Evolutionary conservation across 2,329 filamentous ascomycete genomes (phyloP), one percentile per base, ranked within the genome.

Genomic region (Teratosphaeriaceae sp.): DNA sequence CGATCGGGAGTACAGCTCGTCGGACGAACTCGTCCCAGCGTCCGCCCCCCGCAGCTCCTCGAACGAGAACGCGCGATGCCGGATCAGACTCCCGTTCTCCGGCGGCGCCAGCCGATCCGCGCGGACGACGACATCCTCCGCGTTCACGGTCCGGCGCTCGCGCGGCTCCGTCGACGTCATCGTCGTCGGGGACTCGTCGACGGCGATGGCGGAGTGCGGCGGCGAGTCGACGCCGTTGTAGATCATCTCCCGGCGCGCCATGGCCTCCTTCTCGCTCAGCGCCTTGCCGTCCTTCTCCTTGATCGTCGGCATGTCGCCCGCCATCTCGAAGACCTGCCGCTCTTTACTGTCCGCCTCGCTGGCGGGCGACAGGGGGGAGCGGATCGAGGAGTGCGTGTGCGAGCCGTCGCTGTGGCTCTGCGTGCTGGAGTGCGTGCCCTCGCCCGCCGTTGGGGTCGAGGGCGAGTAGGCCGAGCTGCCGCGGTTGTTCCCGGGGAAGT

Each of bases 281-380:
- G 68, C 61, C 15, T 64, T 65, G 22, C 70, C 69, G 38, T 65
- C 70, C 36, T 70, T 70, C 56, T 73, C 69, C 46, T 71, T 73
- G 42, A 71, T 69, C 31, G 69, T 67, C 13, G 73, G 73, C 58
- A 79, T 72, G 8, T 76, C 75, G 2, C 77, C 76, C 0, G 73
- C 71, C 57, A 72, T 77, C 34, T 71, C 76, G 42, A 63, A 70
- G 7, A 74, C 41, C 11, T 50, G 47, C 12, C 49, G 44, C 27
- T 55, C 51, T 27, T 50, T 48, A 36, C 53, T 53, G 36, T 61
- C 56, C 8, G 56, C 58, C 40, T 59, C 58, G 47, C 51, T 56
- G 11, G 46, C 35, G 19, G 41, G 41, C n/a, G 51, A 54, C 15
- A 54, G 39, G 8, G 55, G 55, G 8, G 52, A 54, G 31, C 58